phyloP scores from a whole-genome alignment of 495 filamentous ascomycete species.

The Tirmania nivea region DNA sequence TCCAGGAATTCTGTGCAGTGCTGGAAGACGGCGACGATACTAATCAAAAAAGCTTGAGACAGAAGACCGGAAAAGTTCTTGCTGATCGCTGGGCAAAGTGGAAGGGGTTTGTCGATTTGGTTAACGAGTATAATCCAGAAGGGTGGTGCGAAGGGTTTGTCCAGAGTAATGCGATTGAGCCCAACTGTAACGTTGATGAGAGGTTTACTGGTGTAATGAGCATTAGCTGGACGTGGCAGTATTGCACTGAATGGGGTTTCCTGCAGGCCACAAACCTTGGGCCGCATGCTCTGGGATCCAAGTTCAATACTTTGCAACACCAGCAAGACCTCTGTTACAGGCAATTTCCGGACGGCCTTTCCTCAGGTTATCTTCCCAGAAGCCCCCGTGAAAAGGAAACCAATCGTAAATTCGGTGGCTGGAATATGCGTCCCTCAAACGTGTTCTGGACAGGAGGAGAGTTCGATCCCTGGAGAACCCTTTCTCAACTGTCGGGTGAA shows the following conservation, averaged over 20 bases:
- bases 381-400: conserved; percentile 21
- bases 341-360: conserved; percentile 29
- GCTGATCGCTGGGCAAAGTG: conserved; percentile 29
- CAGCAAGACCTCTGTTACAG: conserved; percentile 31
- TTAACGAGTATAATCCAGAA: conserved; percentile 23
- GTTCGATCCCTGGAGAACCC: conserved; percentile 37
- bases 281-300: conserved; percentile 29
- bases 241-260: conserved; percentile 37
- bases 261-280: conserved; percentile 32
- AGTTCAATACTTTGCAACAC: conserved; percentile 30
- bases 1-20: conserved; percentile 28
- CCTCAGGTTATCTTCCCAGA: conserved; percentile 25
- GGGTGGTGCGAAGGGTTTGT: conserved; percentile 23
- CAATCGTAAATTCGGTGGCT: conserved; percentile 32
- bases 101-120: conserved; percentile 22
- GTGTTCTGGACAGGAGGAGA: conserved; percentile 33
- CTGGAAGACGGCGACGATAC: conserved; percentile 17
- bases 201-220: conserved; percentile 19
- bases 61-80: conserved; percentile 18
- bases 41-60: neutral
- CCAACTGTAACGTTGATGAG: conserved; percentile 25
- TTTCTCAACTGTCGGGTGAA: conserved; percentile 29
- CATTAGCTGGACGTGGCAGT: conserved; percentile 39
- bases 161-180: conserved; percentile 1
- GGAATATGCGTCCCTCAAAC: conserved; percentile 37